A percentile compares a stretch with the other conserved stretches of the same genome.
Conservation (phyloP, 768 basidiomycete species). For the Mycena vitilis region DNA sequence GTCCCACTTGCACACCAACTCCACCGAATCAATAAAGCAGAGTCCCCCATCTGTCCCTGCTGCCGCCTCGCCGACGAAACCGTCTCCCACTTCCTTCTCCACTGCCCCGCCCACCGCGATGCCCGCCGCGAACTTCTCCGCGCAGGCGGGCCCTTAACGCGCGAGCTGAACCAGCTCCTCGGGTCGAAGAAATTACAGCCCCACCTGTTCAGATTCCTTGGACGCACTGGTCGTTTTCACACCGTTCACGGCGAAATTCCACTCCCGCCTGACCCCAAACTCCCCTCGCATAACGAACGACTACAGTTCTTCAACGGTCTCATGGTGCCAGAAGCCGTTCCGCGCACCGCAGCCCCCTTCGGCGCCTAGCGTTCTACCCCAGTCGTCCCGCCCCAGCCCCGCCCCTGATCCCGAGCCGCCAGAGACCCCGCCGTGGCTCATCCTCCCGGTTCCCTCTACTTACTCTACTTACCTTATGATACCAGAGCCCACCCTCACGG, state of each 20-base stretch:
- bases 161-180: too few species aligned
- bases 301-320: neutral
- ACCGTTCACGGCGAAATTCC: constrained; percentile 42
- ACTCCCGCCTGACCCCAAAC: neutral
- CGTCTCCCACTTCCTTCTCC: too few species aligned
- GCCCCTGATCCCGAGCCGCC: too few species aligned
- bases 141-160: too few species aligned
- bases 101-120: too few species aligned
- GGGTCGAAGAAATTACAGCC: neutral
- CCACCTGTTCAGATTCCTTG: constrained; percentile 14
- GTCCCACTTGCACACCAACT: too few species aligned
- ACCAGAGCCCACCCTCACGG: neutral
- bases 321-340: neutral
- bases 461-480: neutral
- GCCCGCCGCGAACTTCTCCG: too few species aligned
- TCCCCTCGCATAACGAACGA: neutral
- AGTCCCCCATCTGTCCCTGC: too few species aligned
- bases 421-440: too few species aligned
- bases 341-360: neutral
- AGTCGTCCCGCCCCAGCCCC: too few species aligned
- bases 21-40: too few species aligned
- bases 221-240: constrained; percentile 32
- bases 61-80: too few species aligned
- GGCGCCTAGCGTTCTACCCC: neutral
- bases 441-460: neutral